Evolutionary conservation across 2,329 filamentous ascomycete genomes (phyloP).

Genomic region (Penicillium sp.): DNA sequence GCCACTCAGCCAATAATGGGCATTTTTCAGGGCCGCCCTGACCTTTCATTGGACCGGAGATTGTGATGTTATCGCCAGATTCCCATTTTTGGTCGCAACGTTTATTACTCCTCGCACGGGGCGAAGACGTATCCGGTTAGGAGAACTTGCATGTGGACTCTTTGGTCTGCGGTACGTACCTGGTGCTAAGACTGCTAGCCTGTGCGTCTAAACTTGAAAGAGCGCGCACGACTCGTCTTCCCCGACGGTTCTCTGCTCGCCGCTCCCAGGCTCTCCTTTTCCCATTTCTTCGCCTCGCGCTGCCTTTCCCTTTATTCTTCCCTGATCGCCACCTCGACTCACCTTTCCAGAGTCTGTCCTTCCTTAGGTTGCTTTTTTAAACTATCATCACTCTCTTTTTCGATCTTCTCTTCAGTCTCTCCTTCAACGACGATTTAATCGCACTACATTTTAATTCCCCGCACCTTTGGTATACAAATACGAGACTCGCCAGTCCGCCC

Average conservation of each 20-base stretch:
- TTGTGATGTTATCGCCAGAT: background rate
- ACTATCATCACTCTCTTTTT: constrained; percentile 10
- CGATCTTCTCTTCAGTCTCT: constrained; percentile 5
- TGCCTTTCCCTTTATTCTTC: constrained; percentile 17
- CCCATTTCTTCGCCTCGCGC: constrained; percentile 15
- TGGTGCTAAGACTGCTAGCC: constrained; percentile 8
- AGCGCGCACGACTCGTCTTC: constrained; percentile 6
- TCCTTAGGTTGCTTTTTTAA: constrained; percentile 14
- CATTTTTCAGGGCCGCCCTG: background rate
- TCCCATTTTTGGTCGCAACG: background rate
- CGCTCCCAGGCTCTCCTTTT: constrained; percentile 13
- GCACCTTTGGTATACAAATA: constrained; percentile 13
- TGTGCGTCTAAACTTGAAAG: background rate
- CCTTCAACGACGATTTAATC: constrained; percentile 4
- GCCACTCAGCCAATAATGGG: background rate
- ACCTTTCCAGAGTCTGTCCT: constrained; percentile 17
- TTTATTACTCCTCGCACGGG: constrained; percentile 7
- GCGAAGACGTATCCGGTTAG: background rate
- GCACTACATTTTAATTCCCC: constrained; percentile 5
- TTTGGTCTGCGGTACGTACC: background rate
- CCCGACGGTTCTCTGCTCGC: constrained; percentile 13
- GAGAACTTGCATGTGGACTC: constrained; percentile 1
- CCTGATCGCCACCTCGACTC: constrained; percentile 20
- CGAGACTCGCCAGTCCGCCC: constrained; percentile 6
- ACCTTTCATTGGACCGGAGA: constrained; percentile 7